Percentiles rank a stretch among this genome's conserved stretches.
Evolutionary conservation across 176 grass and related monocot genomes (phyloP).

Genomic region (Carex kokanica): DNA sequence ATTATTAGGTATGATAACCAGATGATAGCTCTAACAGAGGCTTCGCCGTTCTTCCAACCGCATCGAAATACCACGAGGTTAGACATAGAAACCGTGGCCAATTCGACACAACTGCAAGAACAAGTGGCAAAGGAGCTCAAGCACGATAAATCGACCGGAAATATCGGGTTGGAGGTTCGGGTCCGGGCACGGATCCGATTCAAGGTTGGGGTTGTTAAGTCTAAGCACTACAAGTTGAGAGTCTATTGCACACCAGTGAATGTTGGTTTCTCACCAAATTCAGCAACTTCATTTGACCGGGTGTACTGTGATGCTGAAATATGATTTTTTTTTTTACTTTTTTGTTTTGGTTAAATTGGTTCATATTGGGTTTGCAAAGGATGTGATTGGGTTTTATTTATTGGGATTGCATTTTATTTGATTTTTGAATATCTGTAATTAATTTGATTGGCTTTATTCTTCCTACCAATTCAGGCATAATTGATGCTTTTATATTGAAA

Average conservation of each 20-base stretch:
- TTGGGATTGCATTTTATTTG: constrained; percentile 1
- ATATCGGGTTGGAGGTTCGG: constrained; percentile 63
- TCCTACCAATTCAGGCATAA: background rate
- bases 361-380: background rate
- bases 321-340: constrained; percentile 31
- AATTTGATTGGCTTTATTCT: background rate
- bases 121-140: constrained; percentile 36
- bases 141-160: constrained; percentile 41
- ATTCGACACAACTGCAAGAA: constrained; percentile 21
- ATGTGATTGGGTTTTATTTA: constrained; percentile 4
- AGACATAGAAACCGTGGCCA: constrained; percentile 29
- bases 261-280: constrained; percentile 32
- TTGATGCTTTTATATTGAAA: background rate
- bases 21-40: constrained; percentile 40
- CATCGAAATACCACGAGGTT: constrained; percentile 50
- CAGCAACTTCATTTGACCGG: constrained; percentile 45
- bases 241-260: constrained; percentile 57
- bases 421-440: constrained; percentile 8
- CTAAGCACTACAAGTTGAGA: constrained; percentile 50
- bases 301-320: constrained; percentile 64
- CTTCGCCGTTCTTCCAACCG: constrained; percentile 62
- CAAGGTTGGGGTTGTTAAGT: constrained; percentile 54
- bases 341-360: constrained; percentile 18
- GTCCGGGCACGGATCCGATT: constrained; percentile 48
- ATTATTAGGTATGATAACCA: constrained; percentile 29